Percentiles rank a stretch among this genome's conserved stretches.
Evolutionary conservation across 163 green algal species (phyloP).

Genomic region (Scenedesmus sp.): DNA sequence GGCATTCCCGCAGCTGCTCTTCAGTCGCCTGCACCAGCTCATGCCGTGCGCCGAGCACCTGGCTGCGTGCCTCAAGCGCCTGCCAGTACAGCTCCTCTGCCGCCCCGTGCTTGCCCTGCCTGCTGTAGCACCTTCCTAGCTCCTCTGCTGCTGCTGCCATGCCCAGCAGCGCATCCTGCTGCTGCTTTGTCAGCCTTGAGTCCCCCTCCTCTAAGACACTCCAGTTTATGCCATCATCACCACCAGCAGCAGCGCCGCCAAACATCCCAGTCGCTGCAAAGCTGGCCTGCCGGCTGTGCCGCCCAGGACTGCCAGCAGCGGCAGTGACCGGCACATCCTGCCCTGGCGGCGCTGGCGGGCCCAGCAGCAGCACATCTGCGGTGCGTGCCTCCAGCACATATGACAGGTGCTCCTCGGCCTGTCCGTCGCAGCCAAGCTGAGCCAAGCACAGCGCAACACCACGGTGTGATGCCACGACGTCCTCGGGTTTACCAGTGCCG

Average conservation of each 20-base stretch:
- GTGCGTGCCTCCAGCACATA: background rate
- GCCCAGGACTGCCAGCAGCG: background rate
- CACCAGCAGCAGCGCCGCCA: background rate
- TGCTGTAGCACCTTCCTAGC: background rate
- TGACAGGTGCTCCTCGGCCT: slow-evolving; percentile 47
- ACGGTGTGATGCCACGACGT: slow-evolving; percentile 27
- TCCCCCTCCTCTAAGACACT: slow-evolving; percentile 33
- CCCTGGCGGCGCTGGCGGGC: slow-evolving; percentile 14
- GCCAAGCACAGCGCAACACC: slow-evolving; percentile 43
- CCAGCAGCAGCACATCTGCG: background rate
- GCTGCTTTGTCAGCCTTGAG: slow-evolving; percentile 11
- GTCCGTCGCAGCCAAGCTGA: slow-evolving; percentile 34
- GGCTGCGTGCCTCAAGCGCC: slow-evolving; percentile 28
- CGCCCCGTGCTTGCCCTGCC: slow-evolving; percentile 34
- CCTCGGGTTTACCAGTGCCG: background rate
- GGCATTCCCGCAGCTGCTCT: slow-evolving; percentile 26
- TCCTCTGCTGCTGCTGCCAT: slow-evolving; percentile 51
- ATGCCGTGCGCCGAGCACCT: slow-evolving; percentile 38
- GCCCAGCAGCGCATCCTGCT: slow-evolving; percentile 38
- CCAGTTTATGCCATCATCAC: slow-evolving; percentile 27
- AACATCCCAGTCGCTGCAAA: slow-evolving; percentile 1
- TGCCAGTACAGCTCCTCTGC: slow-evolving; percentile 53
- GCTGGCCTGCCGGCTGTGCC: slow-evolving; percentile 25
- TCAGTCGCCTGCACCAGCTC: slow-evolving; percentile 44
- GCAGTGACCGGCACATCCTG: background rate